Base-by-base conservation (phyloP, 2,329 filamentous ascomycete genomes). In the Penicillium concentricum region DNA sequence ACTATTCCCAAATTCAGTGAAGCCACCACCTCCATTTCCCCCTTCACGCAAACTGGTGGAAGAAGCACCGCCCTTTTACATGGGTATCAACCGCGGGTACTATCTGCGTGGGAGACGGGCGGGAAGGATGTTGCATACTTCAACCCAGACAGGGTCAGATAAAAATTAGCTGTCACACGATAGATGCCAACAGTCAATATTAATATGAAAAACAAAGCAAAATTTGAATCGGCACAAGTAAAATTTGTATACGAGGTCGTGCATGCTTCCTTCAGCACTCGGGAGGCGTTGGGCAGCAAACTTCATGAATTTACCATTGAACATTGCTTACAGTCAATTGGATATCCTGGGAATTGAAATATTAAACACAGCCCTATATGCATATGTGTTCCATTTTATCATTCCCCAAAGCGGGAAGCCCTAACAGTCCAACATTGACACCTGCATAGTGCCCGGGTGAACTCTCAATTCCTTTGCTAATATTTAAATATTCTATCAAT, bases 21-120 rank as follows among this genome's bases (percentile, higher is more conserved):
- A 35, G 22, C 38, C 49, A 44, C 49, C 20, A 26, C 49, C 49
- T 20, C 38, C 49, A 3, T 26, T 35, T 44, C 30, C 5, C n/a
- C 16, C 45, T 18, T 37, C 30, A 10, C 2, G 6, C 18, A 37
- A 30, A 3, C 9, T 54, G 37, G 54, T 47, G n/a, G 34, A 53
- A 47, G 58, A 63, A 34, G 42, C 44, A 34, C 24, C 41, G 5
- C 59, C 63, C 5, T 52, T 65, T 35, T 63, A 63, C 37, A 28
- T 60, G 45, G 52, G 52, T 43, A 58, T 66, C 44, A 32, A 43
- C 5, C 62, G 59, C 24, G 61, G 62, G 8, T 66, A 65, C 43
- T 61, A 61, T 55, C 20, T 64, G 16, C 63, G 60, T 53, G 62
- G 38, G 54, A 51, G 37, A 10, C 13, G 20, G 12, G 16, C n/a